These are phyloP conservation scores for Entonaema liquescens DNA, from an alignment of 495 filamentous ascomycete species.

Conservation along the genomic window DNA sequence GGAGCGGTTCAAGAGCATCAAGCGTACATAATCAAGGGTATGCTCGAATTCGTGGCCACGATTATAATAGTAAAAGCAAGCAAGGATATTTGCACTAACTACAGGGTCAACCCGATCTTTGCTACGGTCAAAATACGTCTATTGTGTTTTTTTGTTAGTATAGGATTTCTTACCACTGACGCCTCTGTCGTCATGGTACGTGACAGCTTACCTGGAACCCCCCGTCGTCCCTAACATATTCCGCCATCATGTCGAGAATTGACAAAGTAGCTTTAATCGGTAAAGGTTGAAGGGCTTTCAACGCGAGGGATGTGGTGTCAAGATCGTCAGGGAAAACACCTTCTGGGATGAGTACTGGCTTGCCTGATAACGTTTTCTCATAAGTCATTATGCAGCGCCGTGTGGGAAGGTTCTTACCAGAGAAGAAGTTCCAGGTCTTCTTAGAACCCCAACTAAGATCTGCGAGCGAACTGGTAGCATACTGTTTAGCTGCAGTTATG, in stretches of 20 bases:
- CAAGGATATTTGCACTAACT: constrained; percentile 22
- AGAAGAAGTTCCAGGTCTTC: constrained; percentile 32
- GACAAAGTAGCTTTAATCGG: background rate
- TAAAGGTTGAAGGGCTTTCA: background rate
- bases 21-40: constrained; percentile 14
- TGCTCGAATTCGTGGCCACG: constrained; percentile 25
- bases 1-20: constrained; percentile 8
- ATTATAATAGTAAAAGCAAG: constrained; percentile 29
- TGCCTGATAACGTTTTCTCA: background rate
- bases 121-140: constrained; percentile 24
- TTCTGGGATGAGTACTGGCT: background rate
- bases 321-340: background rate
- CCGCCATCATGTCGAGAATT: background rate
- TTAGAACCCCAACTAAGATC: constrained; percentile 27
- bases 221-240: background rate
- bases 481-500: background rate
- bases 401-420: constrained; percentile 5
- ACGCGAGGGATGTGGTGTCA: background rate
- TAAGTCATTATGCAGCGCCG: background rate
- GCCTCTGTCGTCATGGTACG: background rate
- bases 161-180: background rate
- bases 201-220: background rate
- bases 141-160: background rate
- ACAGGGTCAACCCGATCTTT: constrained; percentile 17
- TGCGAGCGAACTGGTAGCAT: constrained; percentile 19